Evolutionary conservation across 768 basidiomycete species (phyloP).

Genomic region (Agrocybe chaxingu): DNA sequence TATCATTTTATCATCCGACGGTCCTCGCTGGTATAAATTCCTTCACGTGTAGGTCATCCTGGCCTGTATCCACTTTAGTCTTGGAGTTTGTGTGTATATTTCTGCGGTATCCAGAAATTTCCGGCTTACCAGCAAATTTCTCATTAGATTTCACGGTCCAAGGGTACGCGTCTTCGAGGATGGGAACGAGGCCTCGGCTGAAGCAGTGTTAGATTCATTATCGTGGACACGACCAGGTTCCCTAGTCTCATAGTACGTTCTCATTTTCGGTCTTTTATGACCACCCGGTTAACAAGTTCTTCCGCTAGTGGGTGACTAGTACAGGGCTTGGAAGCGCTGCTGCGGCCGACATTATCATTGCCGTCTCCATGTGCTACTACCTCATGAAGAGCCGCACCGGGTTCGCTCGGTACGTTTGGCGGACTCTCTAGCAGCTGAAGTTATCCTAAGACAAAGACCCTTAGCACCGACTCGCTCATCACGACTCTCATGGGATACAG

Average conservation of each 20-base stretch:
- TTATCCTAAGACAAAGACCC: neutral
- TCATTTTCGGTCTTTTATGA: neutral
- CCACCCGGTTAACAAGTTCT: conserved; percentile 27
- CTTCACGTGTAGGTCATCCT: conserved; percentile 30
- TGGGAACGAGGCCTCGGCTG: conserved; percentile 1
- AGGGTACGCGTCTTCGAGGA: conserved; percentile 27
- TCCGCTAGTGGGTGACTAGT: conserved; percentile 55
- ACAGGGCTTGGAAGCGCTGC: conserved; percentile 44
- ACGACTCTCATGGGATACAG: conserved; percentile 40
- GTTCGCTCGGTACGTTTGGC: conserved; percentile 30
- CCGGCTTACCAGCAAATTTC: conserved; percentile 1
- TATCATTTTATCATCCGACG: neutral
- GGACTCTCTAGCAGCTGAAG: neutral
- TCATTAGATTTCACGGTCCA: conserved; percentile 42
- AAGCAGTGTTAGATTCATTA: conserved; percentile 25
- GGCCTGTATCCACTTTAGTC: conserved; percentile 36
- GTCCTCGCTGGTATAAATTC: neutral
- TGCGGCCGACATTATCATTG: conserved; percentile 49
- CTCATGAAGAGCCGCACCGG: conserved; percentile 47
- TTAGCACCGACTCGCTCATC: conserved; percentile 43
- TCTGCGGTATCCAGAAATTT: conserved; percentile 1
- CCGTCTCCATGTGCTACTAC: conserved; percentile 44
- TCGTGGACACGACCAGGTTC: conserved; percentile 29
- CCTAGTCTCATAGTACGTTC: conserved; percentile 32
- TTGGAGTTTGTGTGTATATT: conserved; percentile 36